A percentile compares a stretch with the other conserved stretches of the same genome.
phyloP scores from a whole-genome alignment of 1,284 basidiomycete species.

The Cutaneotrichosporon sp. region DNA sequence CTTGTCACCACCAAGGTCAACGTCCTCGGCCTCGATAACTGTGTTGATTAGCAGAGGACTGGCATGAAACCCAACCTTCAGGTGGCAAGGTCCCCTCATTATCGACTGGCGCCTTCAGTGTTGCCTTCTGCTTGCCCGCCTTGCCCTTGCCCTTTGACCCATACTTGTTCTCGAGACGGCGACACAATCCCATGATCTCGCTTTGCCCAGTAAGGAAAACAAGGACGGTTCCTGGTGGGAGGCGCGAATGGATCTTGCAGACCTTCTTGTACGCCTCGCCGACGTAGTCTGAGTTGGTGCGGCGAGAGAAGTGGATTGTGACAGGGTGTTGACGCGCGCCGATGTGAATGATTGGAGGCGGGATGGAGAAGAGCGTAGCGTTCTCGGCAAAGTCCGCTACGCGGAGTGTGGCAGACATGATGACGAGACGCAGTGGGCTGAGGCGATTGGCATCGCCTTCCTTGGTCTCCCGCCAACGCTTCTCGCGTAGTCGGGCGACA shows the following conservation, averaged over 20 bases:
- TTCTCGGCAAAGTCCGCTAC: slow-evolving; percentile 92
- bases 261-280: slow-evolving; percentile 86
- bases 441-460: slow-evolving; percentile 58
- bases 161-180: slow-evolving; percentile 71
- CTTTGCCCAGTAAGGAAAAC: slow-evolving; percentile 74
- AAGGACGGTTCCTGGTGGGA: slow-evolving; percentile 66
- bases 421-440: slow-evolving; percentile 84
- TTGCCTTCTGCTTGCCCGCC: slow-evolving; percentile 8
- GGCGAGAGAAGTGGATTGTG: slow-evolving; percentile 85
- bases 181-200: slow-evolving; percentile 63
- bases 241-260: slow-evolving; percentile 66
- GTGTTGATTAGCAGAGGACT: slow-evolving; percentile 46
- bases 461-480: slow-evolving; percentile 74
- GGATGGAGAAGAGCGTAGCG: slow-evolving; percentile 67
- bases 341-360: slow-evolving; percentile 87
- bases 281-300: slow-evolving; percentile 82
- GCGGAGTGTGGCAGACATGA: slow-evolving; percentile 98
- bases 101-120: not conserved
- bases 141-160: slow-evolving; percentile 55
- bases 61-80: slow-evolving; percentile 35
- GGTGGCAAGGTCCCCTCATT: slow-evolving; percentile 18
- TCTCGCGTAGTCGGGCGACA: slow-evolving; percentile 79
- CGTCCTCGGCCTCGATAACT: slow-evolving; percentile 47
- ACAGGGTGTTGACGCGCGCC: slow-evolving; percentile 91
- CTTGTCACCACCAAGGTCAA: slow-evolving; percentile 45